Conservation (phyloP, 495 filamentous ascomycete genomes). For the Penicillium antarcticum region DNA sequence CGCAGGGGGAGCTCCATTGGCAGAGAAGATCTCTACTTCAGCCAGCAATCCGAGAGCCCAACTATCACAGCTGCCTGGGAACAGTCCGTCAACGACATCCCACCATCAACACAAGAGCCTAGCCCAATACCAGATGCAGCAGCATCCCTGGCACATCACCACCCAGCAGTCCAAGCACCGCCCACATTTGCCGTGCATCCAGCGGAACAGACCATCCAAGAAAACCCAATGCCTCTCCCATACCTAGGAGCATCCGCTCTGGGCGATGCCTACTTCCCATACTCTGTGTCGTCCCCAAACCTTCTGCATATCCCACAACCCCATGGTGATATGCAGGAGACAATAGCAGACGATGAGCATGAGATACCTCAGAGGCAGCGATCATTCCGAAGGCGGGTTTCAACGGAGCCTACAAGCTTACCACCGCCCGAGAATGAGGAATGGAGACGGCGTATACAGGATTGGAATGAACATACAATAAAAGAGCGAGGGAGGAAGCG, state of each 20-base stretch:
- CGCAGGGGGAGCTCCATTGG: constrained; percentile 17
- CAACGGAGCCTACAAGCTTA: constrained; percentile 35
- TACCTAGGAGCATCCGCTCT: constrained; percentile 19
- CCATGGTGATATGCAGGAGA: constrained; percentile 15
- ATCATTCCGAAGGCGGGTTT: constrained; percentile 32
- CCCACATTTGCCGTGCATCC: constrained; percentile 16
- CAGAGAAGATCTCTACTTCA: constrained; percentile 6
- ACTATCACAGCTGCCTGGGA: neutral
- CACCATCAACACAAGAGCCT: neutral
- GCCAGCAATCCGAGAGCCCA: constrained; percentile 3
- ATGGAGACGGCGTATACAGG: constrained; percentile 42
- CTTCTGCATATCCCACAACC: constrained; percentile 27
- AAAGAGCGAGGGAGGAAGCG: constrained; percentile 33
- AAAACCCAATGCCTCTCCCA: constrained; percentile 17
- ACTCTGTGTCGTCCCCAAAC: constrained; percentile 40
- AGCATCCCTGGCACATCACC: constrained; percentile 4
- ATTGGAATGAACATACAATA: constrained; percentile 45
- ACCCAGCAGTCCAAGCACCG: constrained; percentile 8
- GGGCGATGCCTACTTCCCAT: constrained; percentile 29
- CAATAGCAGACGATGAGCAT: constrained; percentile 18
- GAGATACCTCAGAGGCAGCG: constrained; percentile 19
- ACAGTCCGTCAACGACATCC: neutral
- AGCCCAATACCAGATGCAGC: neutral
- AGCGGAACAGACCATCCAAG: constrained; percentile 7
- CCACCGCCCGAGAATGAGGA: constrained; percentile 33